Evolutionary conservation across 495 filamentous ascomycete species (phyloP), one percentile per base, ranked within the genome.

Genomic region (Hypoxylon perforatum): DNA sequence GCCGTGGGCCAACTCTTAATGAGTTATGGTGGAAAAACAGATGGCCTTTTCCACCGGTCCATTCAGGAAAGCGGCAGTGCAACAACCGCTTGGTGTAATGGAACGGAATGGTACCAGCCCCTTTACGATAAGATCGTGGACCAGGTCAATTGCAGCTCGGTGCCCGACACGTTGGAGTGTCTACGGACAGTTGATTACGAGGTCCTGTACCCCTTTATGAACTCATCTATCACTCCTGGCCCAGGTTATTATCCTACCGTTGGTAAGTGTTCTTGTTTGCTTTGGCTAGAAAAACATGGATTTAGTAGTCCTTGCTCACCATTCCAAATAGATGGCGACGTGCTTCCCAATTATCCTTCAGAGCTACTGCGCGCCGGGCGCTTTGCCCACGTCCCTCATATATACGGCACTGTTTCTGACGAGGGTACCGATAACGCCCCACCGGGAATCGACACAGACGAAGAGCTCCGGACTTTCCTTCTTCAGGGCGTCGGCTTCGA

Each of bases 341-440:
- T 86, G 48, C 74, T 86, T 25, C 68, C 77, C 3, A 62, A 71
- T 0, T 78, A 69, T 28, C 71, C 75, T 23, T 72, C 75, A 14
- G 61, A 60, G 10, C 66, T 73, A 17, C 51, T 78, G 0, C 49
- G 57, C 9, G 21, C 63, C 0, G 78, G 78, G 4, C 70, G 69
- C 3, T 87, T 87, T 68, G 86, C 87, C 15, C 75, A 78, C 8
- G 80, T 90, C 0, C 85, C 85, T 2, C 78, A 89, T 63, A 82
- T 90, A 41, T 71, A 81, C 42, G 88, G 88, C 12, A 84, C 87
- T 25, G 86, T 83, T 50, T 77, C 84, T 35, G 88, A 90, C 71
- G 88, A 90, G 48, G 88, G 88, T 4, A 87, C 85, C 1, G 78
- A 86, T 11, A 89, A 89, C 57, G 82, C 84, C 1, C 73, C 74